A percentile compares a stretch with the other conserved stretches of the same genome.
Conservation (phyloP, 1,284 basidiomycete genomes). For the Cutaneotrichosporon sp. region DNA sequence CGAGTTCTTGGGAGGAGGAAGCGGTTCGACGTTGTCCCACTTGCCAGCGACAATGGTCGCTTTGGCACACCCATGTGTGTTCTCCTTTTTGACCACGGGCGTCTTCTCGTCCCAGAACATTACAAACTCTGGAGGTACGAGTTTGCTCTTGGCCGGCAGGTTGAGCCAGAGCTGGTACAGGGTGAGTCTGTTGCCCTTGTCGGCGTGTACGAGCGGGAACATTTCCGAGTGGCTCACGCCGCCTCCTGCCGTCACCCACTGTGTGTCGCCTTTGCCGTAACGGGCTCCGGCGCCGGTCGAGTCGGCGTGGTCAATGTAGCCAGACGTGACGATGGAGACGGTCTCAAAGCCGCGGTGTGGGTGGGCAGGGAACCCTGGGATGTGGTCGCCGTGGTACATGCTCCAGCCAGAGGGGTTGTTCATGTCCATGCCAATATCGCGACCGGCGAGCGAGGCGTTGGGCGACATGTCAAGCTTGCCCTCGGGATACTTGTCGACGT, state of each 20-base stretch:
- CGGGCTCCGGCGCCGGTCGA: conserved; percentile 23
- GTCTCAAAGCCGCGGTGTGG: conserved; percentile 26
- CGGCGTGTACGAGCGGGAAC: conserved; percentile 42
- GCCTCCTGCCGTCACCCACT: conserved; percentile 87
- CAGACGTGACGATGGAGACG: conserved; percentile 16
- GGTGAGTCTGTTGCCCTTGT: conserved; percentile 15
- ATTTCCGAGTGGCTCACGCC: conserved; percentile 75
- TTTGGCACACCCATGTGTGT: conserved; percentile 11
- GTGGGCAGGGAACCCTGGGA: conserved; percentile 23
- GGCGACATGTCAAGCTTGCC: conserved; percentile 17
- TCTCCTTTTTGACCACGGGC: conserved; percentile 18
- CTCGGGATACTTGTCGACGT: conserved; percentile 22
- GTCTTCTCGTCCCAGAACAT: conserved; percentile 24
- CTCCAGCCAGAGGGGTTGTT: conserved; percentile 21
- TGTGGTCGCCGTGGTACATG: conserved; percentile 21
- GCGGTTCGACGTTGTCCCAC: conserved; percentile 18
- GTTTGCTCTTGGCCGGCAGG: conserved; percentile 21
- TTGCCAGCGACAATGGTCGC: conserved; percentile 21
- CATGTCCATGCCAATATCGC: conserved; percentile 21
- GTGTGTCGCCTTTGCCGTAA: conserved; percentile 69
- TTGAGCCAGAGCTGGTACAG: conserved; percentile 28
- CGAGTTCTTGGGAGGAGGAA: conserved; percentile 13
- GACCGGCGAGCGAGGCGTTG: conserved; percentile 15
- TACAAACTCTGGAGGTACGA: conserved; percentile 18
- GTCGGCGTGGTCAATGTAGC: conserved; percentile 26